These are phyloP conservation scores for Pholiota microspora DNA, from an alignment of 768 basidiomycete species.

Conservation along the genomic window DNA sequence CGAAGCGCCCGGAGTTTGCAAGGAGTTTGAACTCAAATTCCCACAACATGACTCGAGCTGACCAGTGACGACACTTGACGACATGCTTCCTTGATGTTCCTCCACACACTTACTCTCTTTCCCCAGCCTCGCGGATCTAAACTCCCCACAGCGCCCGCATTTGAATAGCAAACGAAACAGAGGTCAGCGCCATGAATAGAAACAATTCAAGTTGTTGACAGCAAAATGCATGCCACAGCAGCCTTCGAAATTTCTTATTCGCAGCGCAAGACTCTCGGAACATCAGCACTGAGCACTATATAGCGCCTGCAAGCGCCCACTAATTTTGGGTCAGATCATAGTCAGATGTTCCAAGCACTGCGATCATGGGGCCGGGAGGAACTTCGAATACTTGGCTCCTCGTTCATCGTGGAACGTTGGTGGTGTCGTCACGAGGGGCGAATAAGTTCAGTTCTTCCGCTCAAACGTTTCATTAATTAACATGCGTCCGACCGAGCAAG, in stretches of 20 bases:
- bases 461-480: background rate
- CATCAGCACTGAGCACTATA: background rate
- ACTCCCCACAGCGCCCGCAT: background rate
- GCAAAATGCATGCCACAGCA: no score
- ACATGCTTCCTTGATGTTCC: slow-evolving; percentile 3
- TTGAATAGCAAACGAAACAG: background rate
- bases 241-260: no score
- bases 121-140: slow-evolving; percentile 5
- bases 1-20: background rate
- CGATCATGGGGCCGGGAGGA: slow-evolving; percentile 5
- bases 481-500: background rate
- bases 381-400: background rate
- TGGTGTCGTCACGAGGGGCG: background rate
- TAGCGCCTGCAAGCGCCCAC: background rate
- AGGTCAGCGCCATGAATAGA: background rate
- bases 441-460: background rate
- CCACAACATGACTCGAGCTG: background rate
- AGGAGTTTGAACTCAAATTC: background rate
- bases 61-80: background rate
- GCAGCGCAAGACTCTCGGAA: no score
- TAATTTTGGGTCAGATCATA: background rate
- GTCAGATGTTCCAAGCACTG: background rate
- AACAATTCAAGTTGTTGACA: no score
- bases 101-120: background rate
- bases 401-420: background rate